These are phyloP conservation scores for Claviceps arundinis DNA, from an alignment of 2,329 filamentous ascomycete genomes.

Conservation along the genomic window DNA sequence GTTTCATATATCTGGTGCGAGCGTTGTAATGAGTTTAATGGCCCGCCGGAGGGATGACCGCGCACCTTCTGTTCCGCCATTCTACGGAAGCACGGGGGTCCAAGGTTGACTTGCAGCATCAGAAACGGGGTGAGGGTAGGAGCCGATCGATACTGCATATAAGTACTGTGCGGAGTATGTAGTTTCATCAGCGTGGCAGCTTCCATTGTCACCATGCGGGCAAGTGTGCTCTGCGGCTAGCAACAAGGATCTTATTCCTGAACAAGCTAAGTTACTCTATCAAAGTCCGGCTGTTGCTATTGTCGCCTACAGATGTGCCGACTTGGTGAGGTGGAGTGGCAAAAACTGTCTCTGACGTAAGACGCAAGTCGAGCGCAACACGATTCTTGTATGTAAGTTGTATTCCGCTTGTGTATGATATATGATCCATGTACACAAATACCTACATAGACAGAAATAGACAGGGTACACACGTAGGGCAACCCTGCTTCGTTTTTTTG, in stretches of 20 bases:
- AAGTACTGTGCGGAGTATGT: too few species aligned
- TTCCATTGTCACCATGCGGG: neutral
- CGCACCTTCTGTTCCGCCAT: neutral
- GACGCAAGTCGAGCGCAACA: neutral
- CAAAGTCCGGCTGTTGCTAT: neutral
- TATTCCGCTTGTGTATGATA: too few species aligned
- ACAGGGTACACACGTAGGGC: neutral
- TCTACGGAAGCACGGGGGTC: neutral
- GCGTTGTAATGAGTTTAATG: neutral
- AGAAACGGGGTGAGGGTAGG: neutral
- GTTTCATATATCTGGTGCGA: neutral
- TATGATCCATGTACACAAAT: neutral
- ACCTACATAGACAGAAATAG: neutral
- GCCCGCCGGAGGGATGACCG: neutral
- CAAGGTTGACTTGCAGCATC: neutral
- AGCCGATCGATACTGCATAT: neutral
- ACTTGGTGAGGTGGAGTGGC: neutral
- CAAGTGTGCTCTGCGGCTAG: neutral
- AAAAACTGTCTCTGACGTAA: neutral
- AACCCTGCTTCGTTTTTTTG: neutral
- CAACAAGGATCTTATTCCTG: neutral
- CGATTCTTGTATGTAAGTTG: too few species aligned
- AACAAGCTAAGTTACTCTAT: neutral
- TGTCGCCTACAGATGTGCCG: neutral
- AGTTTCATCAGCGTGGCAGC: neutral